Evolutionary conservation across 169 alveolate genomes (phyloP).

Genomic region (Perkinsus olseni): DNA sequence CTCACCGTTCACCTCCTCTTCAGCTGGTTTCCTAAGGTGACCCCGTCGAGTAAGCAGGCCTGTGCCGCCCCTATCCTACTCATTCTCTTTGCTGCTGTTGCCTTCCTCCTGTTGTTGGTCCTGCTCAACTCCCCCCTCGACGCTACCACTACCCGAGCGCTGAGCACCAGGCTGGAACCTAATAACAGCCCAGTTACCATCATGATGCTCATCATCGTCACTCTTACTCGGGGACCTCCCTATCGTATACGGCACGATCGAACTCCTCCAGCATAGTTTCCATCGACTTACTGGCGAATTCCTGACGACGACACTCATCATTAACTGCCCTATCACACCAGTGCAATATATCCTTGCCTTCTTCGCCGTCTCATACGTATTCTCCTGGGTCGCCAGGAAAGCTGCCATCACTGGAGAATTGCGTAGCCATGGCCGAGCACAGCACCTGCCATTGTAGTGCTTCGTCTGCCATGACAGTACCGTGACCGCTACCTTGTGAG

Average conservation of each 20-base stretch:
- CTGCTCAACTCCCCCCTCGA: not conserved
- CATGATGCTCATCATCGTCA: not conserved
- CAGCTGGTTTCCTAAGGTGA: not conserved
- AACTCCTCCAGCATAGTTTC: not conserved
- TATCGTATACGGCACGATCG: not conserved
- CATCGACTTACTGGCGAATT: not conserved
- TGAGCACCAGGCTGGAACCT: not conserved
- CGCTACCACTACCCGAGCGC: not conserved
- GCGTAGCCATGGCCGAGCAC: not conserved
- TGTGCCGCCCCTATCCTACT: not conserved
- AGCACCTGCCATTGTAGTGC: not conserved
- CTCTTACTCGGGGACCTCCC: not conserved
- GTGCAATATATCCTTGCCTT: not conserved
- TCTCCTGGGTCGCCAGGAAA: not conserved
- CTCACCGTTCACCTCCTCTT: not conserved
- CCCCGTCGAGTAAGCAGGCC: too few species aligned
- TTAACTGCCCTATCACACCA: too few species aligned
- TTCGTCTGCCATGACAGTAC: too few species aligned
- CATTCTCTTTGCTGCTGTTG: not conserved
- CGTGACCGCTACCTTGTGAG: not conserved
- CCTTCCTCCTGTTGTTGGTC: not conserved
- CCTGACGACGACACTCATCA: too few species aligned
- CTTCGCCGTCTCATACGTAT: not conserved
- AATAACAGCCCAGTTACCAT: not conserved
- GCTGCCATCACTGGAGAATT: not conserved